Conservation (phyloP, 805 yeast genomes). For the Tetrapisispora taiwanensis region DNA sequence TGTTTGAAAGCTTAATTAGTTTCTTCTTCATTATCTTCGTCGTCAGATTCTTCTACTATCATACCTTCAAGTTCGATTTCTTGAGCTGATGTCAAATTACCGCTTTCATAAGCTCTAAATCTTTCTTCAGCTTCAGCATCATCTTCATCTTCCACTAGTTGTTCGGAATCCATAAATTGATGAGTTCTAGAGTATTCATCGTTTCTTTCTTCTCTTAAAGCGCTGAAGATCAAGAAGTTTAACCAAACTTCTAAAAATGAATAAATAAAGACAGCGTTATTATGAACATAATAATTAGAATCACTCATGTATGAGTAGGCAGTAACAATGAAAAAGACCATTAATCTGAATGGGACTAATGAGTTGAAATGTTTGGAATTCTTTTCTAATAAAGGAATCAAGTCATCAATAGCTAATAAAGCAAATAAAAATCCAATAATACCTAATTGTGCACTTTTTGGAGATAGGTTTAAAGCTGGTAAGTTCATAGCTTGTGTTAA, state of each 20-base stretch:
- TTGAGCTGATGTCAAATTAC: background rate
- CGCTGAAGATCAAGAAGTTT: slow-evolving; percentile 49
- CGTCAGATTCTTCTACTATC: background rate
- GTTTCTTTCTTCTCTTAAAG: slow-evolving; percentile 55
- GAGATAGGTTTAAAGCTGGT: slow-evolving; percentile 25
- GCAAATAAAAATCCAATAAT: slow-evolving; percentile 38
- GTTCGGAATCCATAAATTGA: slow-evolving; percentile 5
- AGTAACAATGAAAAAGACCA: slow-evolving; percentile 40
- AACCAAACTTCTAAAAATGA: slow-evolving; percentile 62
- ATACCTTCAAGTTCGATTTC: slow-evolving; percentile 1
- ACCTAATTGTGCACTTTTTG: slow-evolving; percentile 40
- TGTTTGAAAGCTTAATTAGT: background rate
- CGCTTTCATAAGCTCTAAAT: background rate
- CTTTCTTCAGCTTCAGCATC: background rate
- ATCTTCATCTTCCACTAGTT: background rate
- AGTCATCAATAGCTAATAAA: slow-evolving; percentile 40
- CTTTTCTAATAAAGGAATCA: slow-evolving; percentile 45
- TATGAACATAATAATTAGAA: slow-evolving; percentile 39
- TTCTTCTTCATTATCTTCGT: slow-evolving; percentile 4
- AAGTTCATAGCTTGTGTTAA: slow-evolving; percentile 53
- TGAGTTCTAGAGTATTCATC: slow-evolving; percentile 34
- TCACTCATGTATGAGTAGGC: slow-evolving; percentile 39
- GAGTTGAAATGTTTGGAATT: slow-evolving; percentile 45
- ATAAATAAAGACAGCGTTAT: slow-evolving; percentile 50
- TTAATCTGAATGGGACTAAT: slow-evolving; percentile 47